Percentiles rank a stretch among this genome's conserved stretches.
Conservation (phyloP, 2,329 filamentous ascomycete genomes). For the Aspergillus sp. region DNA sequence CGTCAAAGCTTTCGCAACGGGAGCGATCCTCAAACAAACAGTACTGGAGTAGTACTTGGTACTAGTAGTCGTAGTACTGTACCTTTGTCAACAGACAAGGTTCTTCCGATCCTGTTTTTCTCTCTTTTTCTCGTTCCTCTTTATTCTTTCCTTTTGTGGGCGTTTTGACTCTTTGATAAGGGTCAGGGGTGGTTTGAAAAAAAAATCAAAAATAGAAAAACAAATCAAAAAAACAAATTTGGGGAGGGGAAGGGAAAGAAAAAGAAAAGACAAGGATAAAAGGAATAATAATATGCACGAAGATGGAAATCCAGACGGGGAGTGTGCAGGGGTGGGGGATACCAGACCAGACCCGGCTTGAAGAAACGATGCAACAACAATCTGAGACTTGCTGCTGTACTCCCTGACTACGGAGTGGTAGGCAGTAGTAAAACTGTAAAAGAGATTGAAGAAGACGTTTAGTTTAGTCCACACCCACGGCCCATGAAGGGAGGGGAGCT, state of each 20-base stretch:
- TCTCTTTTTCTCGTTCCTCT: not conserved
- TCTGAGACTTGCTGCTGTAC: slow-evolving; percentile 18
- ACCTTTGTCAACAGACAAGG: too few species aligned
- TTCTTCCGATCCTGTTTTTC: not conserved
- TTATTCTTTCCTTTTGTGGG: not conserved
- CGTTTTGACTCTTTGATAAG: too few species aligned
- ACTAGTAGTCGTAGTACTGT: too few species aligned
- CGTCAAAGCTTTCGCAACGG: slow-evolving; percentile 9
- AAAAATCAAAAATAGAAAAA: not conserved
- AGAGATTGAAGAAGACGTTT: not conserved
- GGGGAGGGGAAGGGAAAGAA: not conserved
- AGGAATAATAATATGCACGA: not conserved
- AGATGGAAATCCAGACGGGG: not conserved
- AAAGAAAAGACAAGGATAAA: not conserved
- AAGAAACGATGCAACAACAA: slow-evolving; percentile 17
- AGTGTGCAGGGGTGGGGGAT: not conserved
- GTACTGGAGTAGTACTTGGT: too few species aligned
- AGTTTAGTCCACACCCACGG: too few species aligned
- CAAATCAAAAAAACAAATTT: not conserved
- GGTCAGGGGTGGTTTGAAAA: not conserved
- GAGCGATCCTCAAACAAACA: slow-evolving; percentile 1
- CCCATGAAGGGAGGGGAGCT: not conserved
- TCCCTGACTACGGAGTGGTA: slow-evolving; percentile 9
- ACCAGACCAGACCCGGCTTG: slow-evolving; percentile 5
- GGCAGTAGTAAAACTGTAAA: not conserved